Percentiles rank a stretch among this genome's conserved stretches.
Conservation (phyloP, 1,284 basidiomycete species). For the Coniferiporia sulphurascens region DNA sequence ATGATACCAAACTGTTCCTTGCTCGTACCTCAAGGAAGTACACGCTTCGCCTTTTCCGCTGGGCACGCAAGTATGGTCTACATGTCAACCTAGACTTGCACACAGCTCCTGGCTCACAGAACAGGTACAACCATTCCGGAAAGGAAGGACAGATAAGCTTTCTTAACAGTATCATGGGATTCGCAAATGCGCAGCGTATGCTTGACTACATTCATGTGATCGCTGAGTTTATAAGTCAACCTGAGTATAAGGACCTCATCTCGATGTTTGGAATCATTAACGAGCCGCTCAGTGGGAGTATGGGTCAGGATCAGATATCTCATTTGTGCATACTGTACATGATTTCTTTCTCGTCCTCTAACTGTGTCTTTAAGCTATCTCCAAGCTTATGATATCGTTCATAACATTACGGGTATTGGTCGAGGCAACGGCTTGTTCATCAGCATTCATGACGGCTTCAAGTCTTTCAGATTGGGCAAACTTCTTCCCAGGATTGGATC, state of each 20-base stretch:
- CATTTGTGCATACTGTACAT: slow-evolving; percentile 32
- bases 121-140: slow-evolving; percentile 54
- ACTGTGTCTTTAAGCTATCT: slow-evolving; percentile 18
- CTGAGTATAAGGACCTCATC: slow-evolving; percentile 47
- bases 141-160: slow-evolving; percentile 47
- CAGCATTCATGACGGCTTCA: slow-evolving; percentile 46
- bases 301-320: slow-evolving; percentile 34
- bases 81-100: slow-evolving; percentile 84
- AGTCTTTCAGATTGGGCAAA: slow-evolving; percentile 37
- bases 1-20: slow-evolving; percentile 71
- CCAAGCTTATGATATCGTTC: slow-evolving; percentile 49
- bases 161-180: slow-evolving; percentile 57
- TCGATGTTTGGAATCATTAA: slow-evolving; percentile 43
- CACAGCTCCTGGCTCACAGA: slow-evolving; percentile 73
- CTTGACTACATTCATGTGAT: slow-evolving; percentile 54
- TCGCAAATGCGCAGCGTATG: slow-evolving; percentile 56
- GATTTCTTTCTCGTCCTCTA: slow-evolving; percentile 15
- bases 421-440: slow-evolving; percentile 53
- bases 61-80: slow-evolving; percentile 88
- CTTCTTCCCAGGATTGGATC: slow-evolving; percentile 52
- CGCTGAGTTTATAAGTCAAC: slow-evolving; percentile 56
- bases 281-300: slow-evolving; percentile 35
- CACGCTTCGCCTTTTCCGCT: slow-evolving; percentile 70
- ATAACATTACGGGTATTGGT: slow-evolving; percentile 52
- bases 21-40: slow-evolving; percentile 34